Percentiles rank a stretch among this genome's conserved stretches.
Evolutionary conservation across 2,329 filamentous ascomycete genomes (phyloP).

Genomic region (Colletotrichum costaricense): DNA sequence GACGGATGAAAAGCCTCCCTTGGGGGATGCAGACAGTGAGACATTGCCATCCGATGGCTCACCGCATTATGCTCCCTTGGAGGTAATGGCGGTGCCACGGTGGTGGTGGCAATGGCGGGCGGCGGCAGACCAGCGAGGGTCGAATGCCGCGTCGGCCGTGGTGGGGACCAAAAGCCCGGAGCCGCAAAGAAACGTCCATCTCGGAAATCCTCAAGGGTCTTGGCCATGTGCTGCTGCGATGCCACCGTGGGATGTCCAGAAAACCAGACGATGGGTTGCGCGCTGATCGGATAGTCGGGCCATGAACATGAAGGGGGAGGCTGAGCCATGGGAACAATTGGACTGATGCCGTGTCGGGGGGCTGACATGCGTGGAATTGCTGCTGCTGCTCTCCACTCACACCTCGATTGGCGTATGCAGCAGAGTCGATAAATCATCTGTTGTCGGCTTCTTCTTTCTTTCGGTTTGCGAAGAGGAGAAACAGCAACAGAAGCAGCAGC

Average conservation of each 20-base stretch:
- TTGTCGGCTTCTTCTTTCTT: background rate
- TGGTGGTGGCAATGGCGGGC: background rate
- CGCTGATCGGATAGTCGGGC: constrained; percentile 13
- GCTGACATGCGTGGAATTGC: constrained; percentile 4
- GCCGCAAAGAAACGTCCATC: background rate
- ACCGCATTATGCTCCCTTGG: constrained; percentile 23
- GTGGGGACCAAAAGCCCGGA: constrained; percentile 15
- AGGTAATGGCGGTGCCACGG: background rate
- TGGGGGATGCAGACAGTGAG: constrained; percentile 20
- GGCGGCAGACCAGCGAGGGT: background rate
- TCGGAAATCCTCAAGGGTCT: background rate
- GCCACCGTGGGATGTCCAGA: background rate
- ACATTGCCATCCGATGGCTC: constrained; percentile 23
- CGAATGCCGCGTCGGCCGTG: constrained; percentile 4
- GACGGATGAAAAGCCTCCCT: constrained; percentile 9
- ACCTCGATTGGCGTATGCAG: constrained; percentile 14
- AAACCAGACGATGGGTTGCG: background rate
- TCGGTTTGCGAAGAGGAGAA: background rate
- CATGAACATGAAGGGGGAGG: constrained; percentile 8
- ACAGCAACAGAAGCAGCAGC: background rate
- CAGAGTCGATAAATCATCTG: background rate
- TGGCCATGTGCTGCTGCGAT: background rate
- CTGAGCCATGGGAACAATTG: constrained; percentile 5
- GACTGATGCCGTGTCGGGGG: constrained; percentile 2
- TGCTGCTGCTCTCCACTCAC: constrained; percentile 22